Evolutionary conservation across 441 rosid species (phyloP).

Genomic region (Aleurites moluccanus): DNA sequence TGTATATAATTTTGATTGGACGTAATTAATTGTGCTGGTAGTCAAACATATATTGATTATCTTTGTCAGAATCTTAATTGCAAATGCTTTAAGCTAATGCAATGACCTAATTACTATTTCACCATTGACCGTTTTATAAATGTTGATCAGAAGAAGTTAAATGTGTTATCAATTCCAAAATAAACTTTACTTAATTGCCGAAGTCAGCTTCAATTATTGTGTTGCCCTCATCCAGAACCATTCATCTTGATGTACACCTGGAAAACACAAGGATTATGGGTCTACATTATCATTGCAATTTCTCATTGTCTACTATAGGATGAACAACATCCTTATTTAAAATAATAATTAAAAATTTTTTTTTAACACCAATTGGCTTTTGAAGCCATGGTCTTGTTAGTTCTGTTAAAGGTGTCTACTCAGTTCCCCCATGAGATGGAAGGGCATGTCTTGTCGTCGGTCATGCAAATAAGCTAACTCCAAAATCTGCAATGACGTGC

Average conservation of each 20-base stretch:
- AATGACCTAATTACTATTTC: not conserved
- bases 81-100: not conserved
- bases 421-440: too few relatives aligned
- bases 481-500: too few relatives aligned
- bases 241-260: not conserved
- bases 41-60: not conserved
- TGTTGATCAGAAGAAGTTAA: not conserved
- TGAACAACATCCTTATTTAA: not conserved
- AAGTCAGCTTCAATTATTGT: not conserved
- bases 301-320: not conserved
- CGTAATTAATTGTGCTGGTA: not conserved
- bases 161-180: not conserved
- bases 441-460: too few relatives aligned
- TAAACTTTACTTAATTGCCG: not conserved
- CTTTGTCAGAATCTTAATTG: not conserved
- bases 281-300: not conserved
- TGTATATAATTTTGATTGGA: not conserved
- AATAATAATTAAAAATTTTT: too few relatives aligned
- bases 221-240: not conserved
- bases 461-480: too few relatives aligned
- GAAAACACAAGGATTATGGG: not conserved
- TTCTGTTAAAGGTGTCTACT: too few relatives aligned
- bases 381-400: too few relatives aligned
- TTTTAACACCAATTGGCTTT: too few relatives aligned
- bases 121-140: not conserved